Evolutionary conservation across 371 early-diverging fungal species (phyloP).

Genomic region (Batrachochytrium dendrobatidis): DNA sequence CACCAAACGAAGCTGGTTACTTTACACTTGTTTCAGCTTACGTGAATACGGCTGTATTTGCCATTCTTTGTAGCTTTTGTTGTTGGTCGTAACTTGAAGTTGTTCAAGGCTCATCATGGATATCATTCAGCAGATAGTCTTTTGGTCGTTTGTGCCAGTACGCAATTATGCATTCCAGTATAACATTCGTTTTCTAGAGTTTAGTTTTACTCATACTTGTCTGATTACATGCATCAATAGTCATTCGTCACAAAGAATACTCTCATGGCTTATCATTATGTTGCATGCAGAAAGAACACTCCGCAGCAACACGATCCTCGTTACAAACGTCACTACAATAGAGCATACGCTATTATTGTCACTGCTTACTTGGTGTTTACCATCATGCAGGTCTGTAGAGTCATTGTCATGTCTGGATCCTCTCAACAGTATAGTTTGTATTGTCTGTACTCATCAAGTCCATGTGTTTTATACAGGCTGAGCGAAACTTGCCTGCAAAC

Average conservation of each 20-base stretch:
- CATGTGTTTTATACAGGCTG: conserved; percentile 21
- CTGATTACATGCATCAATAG: conserved; percentile 17
- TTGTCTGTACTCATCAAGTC: not conserved
- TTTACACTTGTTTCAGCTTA: too few relatives aligned
- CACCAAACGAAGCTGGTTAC: too few relatives aligned
- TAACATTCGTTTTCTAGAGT: not conserved
- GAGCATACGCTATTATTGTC: conserved; percentile 43
- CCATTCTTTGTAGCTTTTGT: too few relatives aligned
- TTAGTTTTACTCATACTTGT: not conserved
- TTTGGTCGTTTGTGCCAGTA: conserved; percentile 20
- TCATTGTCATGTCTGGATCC: not conserved
- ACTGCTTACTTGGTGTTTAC: conserved; percentile 45
- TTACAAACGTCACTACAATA: conserved; percentile 30
- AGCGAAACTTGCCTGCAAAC: conserved; percentile 34
- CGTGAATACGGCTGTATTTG: too few relatives aligned
- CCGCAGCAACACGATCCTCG: conserved; percentile 14
- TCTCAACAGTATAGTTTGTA: not conserved
- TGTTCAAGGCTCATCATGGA: too few relatives aligned
- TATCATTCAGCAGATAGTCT: conserved; percentile 9
- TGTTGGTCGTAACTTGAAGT: too few relatives aligned
- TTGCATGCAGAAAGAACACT: conserved; percentile 11
- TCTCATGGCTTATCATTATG: conserved; percentile 36
- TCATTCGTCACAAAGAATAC: conserved; percentile 32
- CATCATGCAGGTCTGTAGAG: conserved; percentile 20
- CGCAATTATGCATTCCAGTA: not conserved